These are phyloP conservation scores for Pyrus hybrid DNA, from an alignment of 331 rosid species.

Conservation along the genomic window DNA sequence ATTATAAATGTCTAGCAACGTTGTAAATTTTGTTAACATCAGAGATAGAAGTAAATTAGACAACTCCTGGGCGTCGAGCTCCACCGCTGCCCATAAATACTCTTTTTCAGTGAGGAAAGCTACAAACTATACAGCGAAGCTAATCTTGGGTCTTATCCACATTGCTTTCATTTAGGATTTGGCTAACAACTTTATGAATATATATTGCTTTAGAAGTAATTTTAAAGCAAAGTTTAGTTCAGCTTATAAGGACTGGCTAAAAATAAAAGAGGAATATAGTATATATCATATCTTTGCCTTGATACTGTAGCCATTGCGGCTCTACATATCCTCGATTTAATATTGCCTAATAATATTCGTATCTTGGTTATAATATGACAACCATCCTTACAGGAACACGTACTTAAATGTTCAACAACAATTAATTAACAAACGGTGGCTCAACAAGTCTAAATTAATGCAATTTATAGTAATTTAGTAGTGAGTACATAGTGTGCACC, in stretches of 20 bases:
- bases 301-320: constrained; percentile 22
- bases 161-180: not conserved
- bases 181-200: not conserved
- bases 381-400: not conserved
- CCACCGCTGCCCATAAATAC: not conserved
- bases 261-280: not conserved
- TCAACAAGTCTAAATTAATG: too few species aligned
- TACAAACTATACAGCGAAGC: constrained; percentile 24
- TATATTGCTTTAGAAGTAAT: not conserved
- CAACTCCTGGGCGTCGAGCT: too few species aligned
- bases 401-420: not conserved
- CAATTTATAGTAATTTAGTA: not conserved
- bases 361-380: not conserved
- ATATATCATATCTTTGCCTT: not conserved
- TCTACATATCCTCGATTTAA: not conserved
- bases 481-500: not conserved
- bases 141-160: constrained; percentile 5
- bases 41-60: too few species aligned
- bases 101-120: not conserved
- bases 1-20: not conserved
- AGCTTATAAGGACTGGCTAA: not conserved
- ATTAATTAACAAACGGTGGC: not conserved
- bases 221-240: not conserved
- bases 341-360: not conserved
- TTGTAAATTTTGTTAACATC: too few species aligned